Conservation (phyloP, 1,284 basidiomycete species). For the Ceraceosorus bombacis region DNA sequence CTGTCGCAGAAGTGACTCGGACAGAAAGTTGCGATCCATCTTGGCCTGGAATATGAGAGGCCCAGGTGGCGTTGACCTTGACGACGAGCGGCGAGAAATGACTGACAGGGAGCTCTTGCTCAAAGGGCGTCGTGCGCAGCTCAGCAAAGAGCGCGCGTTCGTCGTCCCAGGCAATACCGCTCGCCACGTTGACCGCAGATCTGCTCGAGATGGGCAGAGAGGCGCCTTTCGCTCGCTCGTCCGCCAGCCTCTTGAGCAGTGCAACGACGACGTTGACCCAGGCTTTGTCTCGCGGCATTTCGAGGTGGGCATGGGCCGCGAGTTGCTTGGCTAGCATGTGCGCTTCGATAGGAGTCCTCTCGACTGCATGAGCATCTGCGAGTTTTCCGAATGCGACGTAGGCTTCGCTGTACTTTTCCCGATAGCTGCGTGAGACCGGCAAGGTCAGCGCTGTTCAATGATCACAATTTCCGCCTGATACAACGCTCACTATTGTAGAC, state of each 20-base stretch:
- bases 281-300: slow-evolving; percentile 59
- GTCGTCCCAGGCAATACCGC: slow-evolving; percentile 2
- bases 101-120: slow-evolving; percentile 27
- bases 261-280: slow-evolving; percentile 64
- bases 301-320: slow-evolving; percentile 57
- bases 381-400: slow-evolving; percentile 14
- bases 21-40: slow-evolving; percentile 31
- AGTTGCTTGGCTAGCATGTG: slow-evolving; percentile 66
- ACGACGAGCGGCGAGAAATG: slow-evolving; percentile 23
- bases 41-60: slow-evolving; percentile 16
- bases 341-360: slow-evolving; percentile 68
- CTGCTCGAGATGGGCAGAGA: not conserved
- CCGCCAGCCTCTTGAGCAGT: slow-evolving; percentile 20
- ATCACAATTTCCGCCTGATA: not conserved
- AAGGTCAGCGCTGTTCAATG: slow-evolving; percentile 51
- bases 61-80: not conserved
- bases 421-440: slow-evolving; percentile 4
- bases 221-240: slow-evolving; percentile 10
- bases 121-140: slow-evolving; percentile 20
- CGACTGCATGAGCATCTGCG: slow-evolving; percentile 51
- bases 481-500: slow-evolving; percentile 58
- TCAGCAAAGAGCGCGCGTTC: slow-evolving; percentile 16
- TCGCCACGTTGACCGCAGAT: not conserved
- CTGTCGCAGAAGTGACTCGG: slow-evolving; percentile 19
- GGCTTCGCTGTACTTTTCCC: slow-evolving; percentile 13